Evolutionary conservation across 164 flowering plant genomes (phyloP).

Genomic region (Akebia trifoliata): DNA sequence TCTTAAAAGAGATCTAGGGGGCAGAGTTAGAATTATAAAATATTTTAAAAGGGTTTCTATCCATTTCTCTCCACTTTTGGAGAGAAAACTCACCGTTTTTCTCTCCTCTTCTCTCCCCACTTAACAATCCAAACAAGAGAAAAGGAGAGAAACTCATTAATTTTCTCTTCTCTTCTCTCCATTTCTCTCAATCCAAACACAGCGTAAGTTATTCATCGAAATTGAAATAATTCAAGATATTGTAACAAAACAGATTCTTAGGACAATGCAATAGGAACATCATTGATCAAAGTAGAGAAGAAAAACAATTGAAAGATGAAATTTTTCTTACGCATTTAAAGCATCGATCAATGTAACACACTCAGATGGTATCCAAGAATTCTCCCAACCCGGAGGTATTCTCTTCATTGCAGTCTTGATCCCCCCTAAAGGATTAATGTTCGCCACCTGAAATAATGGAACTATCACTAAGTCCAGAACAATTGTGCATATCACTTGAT

Average conservation of each 20-base stretch:
- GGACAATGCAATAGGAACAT: no score
- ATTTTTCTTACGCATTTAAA: constrained; percentile 64
- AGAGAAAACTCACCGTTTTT: no score
- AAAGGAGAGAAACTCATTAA: no score
- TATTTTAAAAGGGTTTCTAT: no score
- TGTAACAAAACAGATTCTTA: no score
- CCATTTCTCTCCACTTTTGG: no score
- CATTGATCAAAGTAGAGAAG: background rate
- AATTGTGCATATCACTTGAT: no score
- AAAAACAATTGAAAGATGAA: constrained; percentile 2
- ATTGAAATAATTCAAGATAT: background rate
- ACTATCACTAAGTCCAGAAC: background rate
- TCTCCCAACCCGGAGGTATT: constrained; percentile 69
- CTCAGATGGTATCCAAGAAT: constrained; percentile 75
- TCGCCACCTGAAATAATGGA: constrained; percentile 57
- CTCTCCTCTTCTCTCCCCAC: no score
- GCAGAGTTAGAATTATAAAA: no score
- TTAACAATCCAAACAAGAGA: background rate
- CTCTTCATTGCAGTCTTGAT: constrained; percentile 72
- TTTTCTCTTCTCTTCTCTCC: no score
- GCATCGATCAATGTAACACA: constrained; percentile 59
- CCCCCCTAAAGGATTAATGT: constrained; percentile 65
- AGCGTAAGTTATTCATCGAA: background rate
- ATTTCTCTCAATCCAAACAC: no score
- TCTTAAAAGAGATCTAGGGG: no score